Base-by-base conservation (phyloP, 371 early-diverging fungal genomes). In the Mucor lusitanicus region DNA sequence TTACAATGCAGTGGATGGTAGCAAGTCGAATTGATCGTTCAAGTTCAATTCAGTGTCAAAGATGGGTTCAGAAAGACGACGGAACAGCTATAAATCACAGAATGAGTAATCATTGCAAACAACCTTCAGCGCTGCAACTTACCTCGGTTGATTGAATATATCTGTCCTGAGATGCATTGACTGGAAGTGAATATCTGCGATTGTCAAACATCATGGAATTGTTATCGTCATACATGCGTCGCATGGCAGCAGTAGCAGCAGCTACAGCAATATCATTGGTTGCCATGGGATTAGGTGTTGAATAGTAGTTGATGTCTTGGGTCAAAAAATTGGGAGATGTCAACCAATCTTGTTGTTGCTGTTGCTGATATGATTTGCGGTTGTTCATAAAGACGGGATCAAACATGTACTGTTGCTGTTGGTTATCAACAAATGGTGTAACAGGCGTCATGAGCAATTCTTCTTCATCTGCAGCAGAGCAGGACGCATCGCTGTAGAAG, bases 61-160 rank as follows among this genome's bases (percentile, higher is more conserved):
- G 30, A 74, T 68, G 40, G 75, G 71, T 32, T 74, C 71, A 32
- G 71, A 74, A 21, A 71, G 64, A 23, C 75, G 64, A 57, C 71
- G 68, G 44, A 62, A 46, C 2, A 67, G 25, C 61, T 61, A 46
- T 3, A 27, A 19, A 19, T 44, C 44, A 19, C 2, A 44, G 19
- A 6, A n/a, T n/a, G 19, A 13, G 25, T 27, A 23, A n/a, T 15
- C 6, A 54, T 0, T 17, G 37, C 27, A 35, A 37, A 25, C 28
- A 1, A 54, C 1, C 13, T 13, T 13, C 0, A 37, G 37, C 13
- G 4, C 13, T 3, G 13, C 50, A 11, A 56, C 8, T 61, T 66
- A 70, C 71, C 67, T 71, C 71, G 17, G 55, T 62, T 9, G 61
- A 63, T 59, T 59, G 63, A 21, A 59, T 23, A 21, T 5, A 50